These are phyloP conservation scores for Trifolium pratense DNA, from an alignment of 306 rosid genomes.

Conservation along the genomic window DNA sequence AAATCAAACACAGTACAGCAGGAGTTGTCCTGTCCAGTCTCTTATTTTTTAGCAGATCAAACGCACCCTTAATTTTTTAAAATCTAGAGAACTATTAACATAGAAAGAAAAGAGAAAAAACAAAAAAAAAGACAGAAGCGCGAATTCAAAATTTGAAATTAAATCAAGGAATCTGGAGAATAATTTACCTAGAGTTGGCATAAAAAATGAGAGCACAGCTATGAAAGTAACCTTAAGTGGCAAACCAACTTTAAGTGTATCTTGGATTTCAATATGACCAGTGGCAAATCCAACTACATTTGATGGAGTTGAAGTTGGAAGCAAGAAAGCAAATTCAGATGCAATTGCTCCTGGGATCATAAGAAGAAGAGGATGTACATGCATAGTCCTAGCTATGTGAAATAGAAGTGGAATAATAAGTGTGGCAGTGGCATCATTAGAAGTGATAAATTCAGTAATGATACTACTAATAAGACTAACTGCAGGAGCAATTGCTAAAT, in stretches of 20 bases:
- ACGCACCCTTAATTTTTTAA: too few species aligned
- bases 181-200: slow-evolving; percentile 75
- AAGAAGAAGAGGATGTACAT: slow-evolving; percentile 71
- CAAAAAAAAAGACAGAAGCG: background rate
- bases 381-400: slow-evolving; percentile 72
- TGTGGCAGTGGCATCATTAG: slow-evolving; percentile 82
- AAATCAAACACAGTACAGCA: too few species aligned
- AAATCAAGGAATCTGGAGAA: background rate
- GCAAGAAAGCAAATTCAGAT: slow-evolving; percentile 68
- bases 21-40: too few species aligned
- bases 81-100: background rate
- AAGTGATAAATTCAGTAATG: slow-evolving; percentile 72
- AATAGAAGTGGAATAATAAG: slow-evolving; percentile 62
- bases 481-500: slow-evolving; percentile 66
- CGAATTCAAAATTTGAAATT: background rate
- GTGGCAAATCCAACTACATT: slow-evolving; percentile 78
- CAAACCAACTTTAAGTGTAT: slow-evolving; percentile 67
- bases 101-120: too few species aligned
- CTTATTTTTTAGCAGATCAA: too few species aligned
- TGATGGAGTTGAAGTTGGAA: slow-evolving; percentile 81
- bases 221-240: slow-evolving; percentile 73
- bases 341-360: slow-evolving; percentile 85
- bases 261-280: slow-evolving; percentile 65
- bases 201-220: slow-evolving; percentile 58
- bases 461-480: slow-evolving; percentile 69